Percentiles rank a stretch among this genome's conserved stretches.
These are phyloP conservation scores for Chloridella minuta DNA, from an alignment of 352 stramenopile genomes.

Conservation along the genomic window DNA sequence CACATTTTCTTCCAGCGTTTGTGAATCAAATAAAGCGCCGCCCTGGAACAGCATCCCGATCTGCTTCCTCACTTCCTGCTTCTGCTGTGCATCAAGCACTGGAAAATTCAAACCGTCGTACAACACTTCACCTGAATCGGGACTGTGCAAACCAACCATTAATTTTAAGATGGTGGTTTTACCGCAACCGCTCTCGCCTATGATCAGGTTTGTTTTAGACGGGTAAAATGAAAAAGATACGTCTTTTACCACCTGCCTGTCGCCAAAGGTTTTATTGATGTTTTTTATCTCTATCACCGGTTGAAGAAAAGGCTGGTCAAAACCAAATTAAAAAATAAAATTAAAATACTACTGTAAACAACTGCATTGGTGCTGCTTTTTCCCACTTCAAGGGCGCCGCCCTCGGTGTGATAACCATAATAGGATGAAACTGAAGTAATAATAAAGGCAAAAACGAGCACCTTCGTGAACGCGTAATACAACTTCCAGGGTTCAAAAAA, in stretches of 20 bases:
- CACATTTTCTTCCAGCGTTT: background rate
- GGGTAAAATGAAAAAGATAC: conserved; percentile 17
- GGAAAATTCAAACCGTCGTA: background rate
- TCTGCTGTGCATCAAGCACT: background rate
- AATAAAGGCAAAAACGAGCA: background rate
- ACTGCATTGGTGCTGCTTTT: background rate
- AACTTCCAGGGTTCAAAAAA: background rate
- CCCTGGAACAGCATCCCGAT: background rate
- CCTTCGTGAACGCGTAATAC: background rate
- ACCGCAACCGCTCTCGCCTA: conserved; percentile 16
- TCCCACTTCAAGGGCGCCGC: background rate
- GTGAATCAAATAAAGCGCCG: background rate
- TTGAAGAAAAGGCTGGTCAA: background rate
- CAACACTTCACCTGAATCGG: background rate
- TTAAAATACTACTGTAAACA: background rate
- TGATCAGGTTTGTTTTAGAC: conserved; percentile 18
- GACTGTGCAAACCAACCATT: conserved; percentile 15
- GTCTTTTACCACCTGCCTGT: conserved; percentile 16
- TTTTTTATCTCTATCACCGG: background rate
- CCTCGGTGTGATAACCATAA: background rate
- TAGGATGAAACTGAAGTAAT: background rate
- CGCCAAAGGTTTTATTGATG: conserved; percentile 16
- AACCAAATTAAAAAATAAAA: conserved; percentile 2
- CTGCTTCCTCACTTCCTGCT: background rate
- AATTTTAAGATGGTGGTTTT: conserved; percentile 20